phyloP scores from a whole-genome alignment of 805 yeast species.

The Ogataea wickerhamii region DNA sequence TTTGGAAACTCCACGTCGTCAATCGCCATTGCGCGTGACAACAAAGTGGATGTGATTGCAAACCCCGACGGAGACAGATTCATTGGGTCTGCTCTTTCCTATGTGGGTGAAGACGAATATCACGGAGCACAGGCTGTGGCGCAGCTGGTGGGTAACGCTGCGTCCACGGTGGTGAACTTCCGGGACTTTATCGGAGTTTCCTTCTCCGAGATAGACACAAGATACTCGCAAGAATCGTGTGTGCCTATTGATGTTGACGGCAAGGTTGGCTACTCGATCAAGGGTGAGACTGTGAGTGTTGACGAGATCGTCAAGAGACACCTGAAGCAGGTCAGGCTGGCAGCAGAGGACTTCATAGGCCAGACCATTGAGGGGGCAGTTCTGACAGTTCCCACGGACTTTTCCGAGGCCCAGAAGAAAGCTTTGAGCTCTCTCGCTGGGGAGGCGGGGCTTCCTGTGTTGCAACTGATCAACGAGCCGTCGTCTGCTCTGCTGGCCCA shows the following conservation, averaged over 20 bases:
- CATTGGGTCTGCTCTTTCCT: slow-evolving; percentile 88
- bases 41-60: slow-evolving; percentile 94
- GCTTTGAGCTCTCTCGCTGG: slow-evolving; percentile 59
- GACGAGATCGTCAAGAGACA: slow-evolving; percentile 84
- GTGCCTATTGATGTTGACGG: slow-evolving; percentile 63
- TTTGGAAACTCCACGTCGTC: slow-evolving; percentile 96
- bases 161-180: slow-evolving; percentile 83
- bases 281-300: slow-evolving; percentile 58
- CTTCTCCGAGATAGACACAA: slow-evolving; percentile 65
- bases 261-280: slow-evolving; percentile 61
- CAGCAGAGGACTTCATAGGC: slow-evolving; percentile 93
- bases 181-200: slow-evolving; percentile 86
- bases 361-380: slow-evolving; percentile 76
- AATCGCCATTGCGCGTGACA: slow-evolving; percentile 87
- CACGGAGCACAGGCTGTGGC: slow-evolving; percentile 96
- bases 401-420: slow-evolving; percentile 66
- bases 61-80: slow-evolving; percentile 99
- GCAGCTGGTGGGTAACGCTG: slow-evolving; percentile 87
- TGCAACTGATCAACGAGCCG: slow-evolving; percentile 91
- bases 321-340: slow-evolving; percentile 70
- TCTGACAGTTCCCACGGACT: slow-evolving; percentile 86
- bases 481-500: slow-evolving; percentile 88
- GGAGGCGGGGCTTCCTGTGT: slow-evolving; percentile 71
- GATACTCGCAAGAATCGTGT: slow-evolving; percentile 62
- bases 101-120: slow-evolving; percentile 92